Conservation (phyloP, 306 rosid genomes). For the Inga laurina region DNA sequence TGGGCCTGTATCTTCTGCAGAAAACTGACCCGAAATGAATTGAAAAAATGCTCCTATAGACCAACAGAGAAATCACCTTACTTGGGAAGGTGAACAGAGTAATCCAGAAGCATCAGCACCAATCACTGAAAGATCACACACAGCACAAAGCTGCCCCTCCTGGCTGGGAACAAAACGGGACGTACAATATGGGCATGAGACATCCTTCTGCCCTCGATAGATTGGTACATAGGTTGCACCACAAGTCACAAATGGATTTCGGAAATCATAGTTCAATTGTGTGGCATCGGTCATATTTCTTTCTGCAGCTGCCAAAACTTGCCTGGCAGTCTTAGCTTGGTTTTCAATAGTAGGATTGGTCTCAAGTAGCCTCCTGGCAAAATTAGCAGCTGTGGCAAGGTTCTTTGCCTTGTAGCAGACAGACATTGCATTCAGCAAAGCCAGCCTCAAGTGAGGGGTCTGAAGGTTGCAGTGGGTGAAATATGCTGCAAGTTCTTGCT, state of each 20-base stretch:
- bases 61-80: conserved; percentile 57
- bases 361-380: conserved; percentile 84
- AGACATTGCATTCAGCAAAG: conserved; percentile 69
- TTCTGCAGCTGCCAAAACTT: conserved; percentile 91
- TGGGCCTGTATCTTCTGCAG: conserved; percentile 34
- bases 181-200: conserved; percentile 80
- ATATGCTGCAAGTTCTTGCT: conserved; percentile 94
- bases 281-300: conserved; percentile 75
- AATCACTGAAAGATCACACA: conserved; percentile 81
- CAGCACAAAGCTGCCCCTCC: conserved; percentile 75
- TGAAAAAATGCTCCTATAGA: conserved; percentile 34
- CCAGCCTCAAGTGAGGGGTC: conserved; percentile 84
- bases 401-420: conserved; percentile 83
- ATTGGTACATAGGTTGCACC: conserved; percentile 89
- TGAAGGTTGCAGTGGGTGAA: conserved; percentile 95
- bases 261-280: conserved; percentile 76
- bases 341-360: conserved; percentile 77
- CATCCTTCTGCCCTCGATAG: conserved; percentile 88
- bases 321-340: conserved; percentile 85
- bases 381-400: conserved; percentile 82
- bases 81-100: conserved; percentile 83
- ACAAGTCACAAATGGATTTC: conserved; percentile 88
- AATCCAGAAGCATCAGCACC: conserved; percentile 96
- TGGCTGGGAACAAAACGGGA: conserved; percentile 82
- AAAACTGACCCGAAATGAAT: conserved; percentile 43